Base-by-base conservation (phyloP, 2,329 filamentous ascomycete species). In the Colletotrichum caudatum region DNA sequence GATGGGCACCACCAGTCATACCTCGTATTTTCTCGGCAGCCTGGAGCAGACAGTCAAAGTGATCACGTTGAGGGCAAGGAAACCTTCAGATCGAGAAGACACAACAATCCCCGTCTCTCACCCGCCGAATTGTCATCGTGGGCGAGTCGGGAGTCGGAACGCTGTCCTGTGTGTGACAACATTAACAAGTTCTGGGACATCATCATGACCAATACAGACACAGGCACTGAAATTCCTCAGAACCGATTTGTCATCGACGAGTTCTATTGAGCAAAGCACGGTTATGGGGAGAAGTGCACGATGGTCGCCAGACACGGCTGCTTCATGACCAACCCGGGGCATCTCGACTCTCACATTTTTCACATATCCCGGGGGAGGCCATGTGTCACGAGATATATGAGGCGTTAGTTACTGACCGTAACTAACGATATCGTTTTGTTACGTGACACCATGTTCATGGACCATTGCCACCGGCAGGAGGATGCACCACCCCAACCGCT, bases 311-410 rank as follows among this genome's bases (percentile, higher is more conserved):
- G 7, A n/a, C n/a, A 46, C 35, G 53, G 53, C 18, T 57, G 53
- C 63, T 76, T 78, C 23, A 66, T 78, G 26, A 46, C 74, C 5
- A 70, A 74, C 14, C 60, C 63, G 11, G 75, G 76, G 37, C 64
- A 68, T 2, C 83, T 83, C 59, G 83, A 85, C 72, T 74, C 81
- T 35, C 69, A 75, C 2, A 84, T 84, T 76, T 85, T 85, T 76
- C 77, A 78, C 35, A 79, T 79, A 18, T 75, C 61, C 2, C 68
- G 74, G 1, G 26, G 26, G 26, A 29, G 26, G 26, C 26, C 26
- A 29, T 29, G 26, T 29, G 26, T 29, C 26, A 29, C 26, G 26
- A 29, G 26, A 29, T 29, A 29, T 29, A 29, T 29, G 3, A 29
- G 26, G 26, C 26, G 26, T 29, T 29, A 29, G 26, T 29, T 3